Percentiles rank a stretch among this genome's conserved stretches.
Conservation (phyloP, 2,329 filamentous ascomycete species). For the Dothidotthia symphoricarpi region DNA sequence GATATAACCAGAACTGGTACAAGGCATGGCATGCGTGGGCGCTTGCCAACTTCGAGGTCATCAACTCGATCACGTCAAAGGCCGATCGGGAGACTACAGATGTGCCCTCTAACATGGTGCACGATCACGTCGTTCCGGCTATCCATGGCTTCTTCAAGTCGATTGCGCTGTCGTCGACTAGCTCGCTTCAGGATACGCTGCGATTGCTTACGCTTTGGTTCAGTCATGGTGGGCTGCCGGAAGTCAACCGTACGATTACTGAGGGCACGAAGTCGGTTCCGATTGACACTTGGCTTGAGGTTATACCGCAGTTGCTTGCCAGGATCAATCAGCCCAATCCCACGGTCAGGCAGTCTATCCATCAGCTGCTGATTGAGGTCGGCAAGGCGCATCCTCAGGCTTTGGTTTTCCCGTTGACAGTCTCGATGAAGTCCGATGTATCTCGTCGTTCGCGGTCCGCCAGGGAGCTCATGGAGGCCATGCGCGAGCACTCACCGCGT, state of each 20-base stretch:
- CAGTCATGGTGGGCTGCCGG: constrained; percentile 79
- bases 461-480: constrained; percentile 92
- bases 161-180: constrained; percentile 85
- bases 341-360: constrained; percentile 83
- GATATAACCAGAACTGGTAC: constrained; percentile 93
- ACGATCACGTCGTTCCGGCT: constrained; percentile 89
- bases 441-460: constrained; percentile 83
- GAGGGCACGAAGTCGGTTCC: constrained; percentile 90
- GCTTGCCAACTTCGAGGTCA: constrained; percentile 95
- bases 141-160: constrained; percentile 97
- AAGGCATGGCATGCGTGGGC: constrained; percentile 99
- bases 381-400: constrained; percentile 94
- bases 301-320: constrained; percentile 95
- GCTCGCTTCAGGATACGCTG: constrained; percentile 92
- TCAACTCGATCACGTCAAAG: constrained; percentile 72
- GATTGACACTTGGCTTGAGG: constrained; percentile 97
- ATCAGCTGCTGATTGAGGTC: constrained; percentile 87
- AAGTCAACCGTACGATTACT: constrained; percentile 84
- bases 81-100: constrained; percentile 59
- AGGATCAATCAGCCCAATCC: constrained; percentile 94
- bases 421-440: constrained; percentile 95
- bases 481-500: constrained; percentile 89
- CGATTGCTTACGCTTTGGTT: constrained; percentile 95
- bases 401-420: constrained; percentile 92
- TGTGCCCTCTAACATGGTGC: constrained; percentile 66